Evolutionary conservation across 441 rosid genomes (phyloP).

Genomic region (Eutrema salsugineum): DNA sequence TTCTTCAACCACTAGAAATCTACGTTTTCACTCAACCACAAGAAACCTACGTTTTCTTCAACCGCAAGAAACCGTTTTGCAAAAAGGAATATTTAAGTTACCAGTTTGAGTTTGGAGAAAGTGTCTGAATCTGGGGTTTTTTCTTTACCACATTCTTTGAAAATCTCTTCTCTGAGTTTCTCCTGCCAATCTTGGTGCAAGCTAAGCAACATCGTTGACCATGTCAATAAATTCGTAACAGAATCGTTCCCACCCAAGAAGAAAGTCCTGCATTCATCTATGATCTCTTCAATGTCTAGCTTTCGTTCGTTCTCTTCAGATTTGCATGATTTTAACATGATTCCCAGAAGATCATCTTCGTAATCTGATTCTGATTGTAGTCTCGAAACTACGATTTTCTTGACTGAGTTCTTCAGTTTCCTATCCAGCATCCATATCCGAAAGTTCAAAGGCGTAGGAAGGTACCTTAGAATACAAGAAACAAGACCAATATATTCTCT

Average conservation of each 20-base stretch:
- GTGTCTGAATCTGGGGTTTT: constrained; percentile 37
- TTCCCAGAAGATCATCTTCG: constrained; percentile 56
- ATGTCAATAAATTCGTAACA: constrained; percentile 45
- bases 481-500: background rate
- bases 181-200: constrained; percentile 53
- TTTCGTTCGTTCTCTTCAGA: background rate
- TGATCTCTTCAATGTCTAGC: constrained; percentile 43
- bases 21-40: background rate
- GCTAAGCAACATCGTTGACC: constrained; percentile 54
- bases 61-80: too few relatives aligned
- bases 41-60: background rate
- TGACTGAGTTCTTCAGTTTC: constrained; percentile 32
- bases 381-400: constrained; percentile 32
- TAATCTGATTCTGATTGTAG: constrained; percentile 12
- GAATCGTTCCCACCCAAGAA: constrained; percentile 59
- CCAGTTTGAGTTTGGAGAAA: constrained; percentile 44
- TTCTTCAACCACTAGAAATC: constrained; percentile 12
- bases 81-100: constrained; percentile 16
- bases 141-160: constrained; percentile 33
- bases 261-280: constrained; percentile 64
- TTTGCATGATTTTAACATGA: constrained; percentile 31
- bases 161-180: constrained; percentile 48
- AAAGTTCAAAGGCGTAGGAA: constrained; percentile 44
- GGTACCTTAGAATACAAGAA: constrained; percentile 35
- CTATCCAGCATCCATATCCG: constrained; percentile 47